A percentile compares a stretch with the other conserved stretches of the same genome.
Conservation (phyloP, 2,329 filamentous ascomycete species). For the Xylaria sp. region DNA sequence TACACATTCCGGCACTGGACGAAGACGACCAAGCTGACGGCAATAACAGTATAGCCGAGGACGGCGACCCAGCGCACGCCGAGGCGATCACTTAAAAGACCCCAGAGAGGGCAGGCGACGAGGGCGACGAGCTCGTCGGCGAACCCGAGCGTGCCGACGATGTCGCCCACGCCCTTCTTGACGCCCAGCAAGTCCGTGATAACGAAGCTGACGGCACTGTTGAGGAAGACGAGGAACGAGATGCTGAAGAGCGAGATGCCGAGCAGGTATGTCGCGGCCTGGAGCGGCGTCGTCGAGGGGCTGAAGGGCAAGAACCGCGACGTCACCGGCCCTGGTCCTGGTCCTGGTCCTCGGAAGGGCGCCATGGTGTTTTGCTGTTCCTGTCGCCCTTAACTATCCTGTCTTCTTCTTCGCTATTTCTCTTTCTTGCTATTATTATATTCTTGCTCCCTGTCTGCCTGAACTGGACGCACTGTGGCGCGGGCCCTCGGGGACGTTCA, state of each 20-base stretch:
- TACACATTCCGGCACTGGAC: constrained; percentile 85
- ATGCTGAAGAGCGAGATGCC: constrained; percentile 88
- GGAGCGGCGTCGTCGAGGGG: constrained; percentile 66
- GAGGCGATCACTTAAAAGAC: constrained; percentile 78
- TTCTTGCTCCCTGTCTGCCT: background rate
- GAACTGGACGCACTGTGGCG: background rate
- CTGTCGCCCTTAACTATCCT: background rate
- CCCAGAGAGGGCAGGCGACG: constrained; percentile 83
- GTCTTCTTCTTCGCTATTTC: background rate
- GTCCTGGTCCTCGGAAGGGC: constrained; percentile 14
- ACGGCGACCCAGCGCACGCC: constrained; percentile 79
- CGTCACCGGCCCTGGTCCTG: background rate
- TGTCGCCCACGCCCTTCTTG: constrained; percentile 77
- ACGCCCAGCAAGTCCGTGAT: constrained; percentile 84
- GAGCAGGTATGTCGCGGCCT: constrained; percentile 79
- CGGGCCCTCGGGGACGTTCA: background rate
- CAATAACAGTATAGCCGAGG: constrained; percentile 84
- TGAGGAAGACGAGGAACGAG: constrained; percentile 89
- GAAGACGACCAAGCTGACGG: constrained; percentile 78
- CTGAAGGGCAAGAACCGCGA: constrained; percentile 66
- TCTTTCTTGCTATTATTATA: background rate
- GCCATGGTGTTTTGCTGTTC: constrained; percentile 21
- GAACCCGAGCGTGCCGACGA: constrained; percentile 86
- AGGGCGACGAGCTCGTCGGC: constrained; percentile 85
- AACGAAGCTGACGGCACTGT: constrained; percentile 85